Percentiles rank a stretch among this genome's conserved stretches.
Conservation (phyloP, 257 asterid species). For the Nicotiana otophora region DNA sequence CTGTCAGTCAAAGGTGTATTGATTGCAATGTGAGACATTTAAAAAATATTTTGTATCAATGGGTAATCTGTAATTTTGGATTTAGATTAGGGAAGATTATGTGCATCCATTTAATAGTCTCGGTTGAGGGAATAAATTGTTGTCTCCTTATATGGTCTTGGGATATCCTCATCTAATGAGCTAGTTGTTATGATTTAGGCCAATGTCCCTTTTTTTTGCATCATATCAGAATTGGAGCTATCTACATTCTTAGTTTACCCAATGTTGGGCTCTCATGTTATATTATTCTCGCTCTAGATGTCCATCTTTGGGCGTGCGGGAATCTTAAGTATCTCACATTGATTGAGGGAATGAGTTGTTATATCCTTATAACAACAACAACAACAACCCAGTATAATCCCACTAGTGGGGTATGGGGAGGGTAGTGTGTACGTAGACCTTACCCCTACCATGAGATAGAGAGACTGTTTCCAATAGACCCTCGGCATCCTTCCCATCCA, state of each 20-base stretch:
- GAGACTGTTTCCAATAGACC: too few species aligned
- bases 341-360: neutral
- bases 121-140: neutral
- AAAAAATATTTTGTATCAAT: neutral
- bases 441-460: too few species aligned
- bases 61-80: neutral
- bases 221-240: neutral
- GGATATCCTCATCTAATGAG: neutral
- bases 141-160: neutral
- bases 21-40: neutral
- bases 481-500: too few species aligned
- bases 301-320: neutral
- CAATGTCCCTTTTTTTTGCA: neutral
- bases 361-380: neutral
- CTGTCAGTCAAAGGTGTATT: neutral
- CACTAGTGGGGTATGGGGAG: too few species aligned
- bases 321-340: neutral
- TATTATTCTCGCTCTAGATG: neutral
- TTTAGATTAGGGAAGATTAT: neutral
- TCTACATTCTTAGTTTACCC: neutral
- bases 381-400: too few species aligned
- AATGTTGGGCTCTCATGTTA: neutral
- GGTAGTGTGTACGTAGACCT: too few species aligned
- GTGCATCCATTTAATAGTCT: neutral
- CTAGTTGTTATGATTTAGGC: neutral